Evolutionary conservation across 768 basidiomycete genomes (phyloP), one percentile per base, ranked within the genome.

Genomic region (Hirschioporus abietinus): DNA sequence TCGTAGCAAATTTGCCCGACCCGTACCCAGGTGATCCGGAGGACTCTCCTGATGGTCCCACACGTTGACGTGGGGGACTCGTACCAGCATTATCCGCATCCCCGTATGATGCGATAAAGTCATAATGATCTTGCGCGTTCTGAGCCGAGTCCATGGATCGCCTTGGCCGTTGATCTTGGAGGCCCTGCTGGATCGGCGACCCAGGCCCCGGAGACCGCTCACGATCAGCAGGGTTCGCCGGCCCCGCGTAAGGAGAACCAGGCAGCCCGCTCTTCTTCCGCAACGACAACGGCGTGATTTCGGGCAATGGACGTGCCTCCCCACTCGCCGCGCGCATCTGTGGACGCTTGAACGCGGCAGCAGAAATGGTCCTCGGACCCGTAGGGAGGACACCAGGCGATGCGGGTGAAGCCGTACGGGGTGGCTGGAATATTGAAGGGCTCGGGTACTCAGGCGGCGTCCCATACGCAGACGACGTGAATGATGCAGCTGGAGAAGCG

Each of bases 271-370:
- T 82, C 71, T 83, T 88, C 76, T 81, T 83, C 23, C 24, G 35
- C 58, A 83, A 68, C 35, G 76, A 74, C 65, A 86, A 68, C 52
- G 85, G 86, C 52, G 73, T 82, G 64, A 78, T 81, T 63, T 86
- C 86, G 25, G 63, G 64, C 35, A 66, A 67, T 7, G 67, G 64
- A 15, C 42, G 42, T 15, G 59, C 63, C 18, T 66, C 59, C 24
- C 35, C 68, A 60, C 75, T 77, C 35, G 72, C 70, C 52, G 75
- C 73, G 24, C 79, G 78, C 0, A 70, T 73, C 60, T 79, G 79
- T 35, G 82, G 86, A 30, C 88, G 79, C 71, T 83, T 84, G 76
- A 93, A 93, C 26, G 90, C 90, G 6, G 90, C 88, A 0, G 90
- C 91, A 1, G 89, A 85, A 64, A 93, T 92, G 65, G 85, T 93